Conservation (phyloP, 106 monocot species). For the Chionographis japonica region DNA sequence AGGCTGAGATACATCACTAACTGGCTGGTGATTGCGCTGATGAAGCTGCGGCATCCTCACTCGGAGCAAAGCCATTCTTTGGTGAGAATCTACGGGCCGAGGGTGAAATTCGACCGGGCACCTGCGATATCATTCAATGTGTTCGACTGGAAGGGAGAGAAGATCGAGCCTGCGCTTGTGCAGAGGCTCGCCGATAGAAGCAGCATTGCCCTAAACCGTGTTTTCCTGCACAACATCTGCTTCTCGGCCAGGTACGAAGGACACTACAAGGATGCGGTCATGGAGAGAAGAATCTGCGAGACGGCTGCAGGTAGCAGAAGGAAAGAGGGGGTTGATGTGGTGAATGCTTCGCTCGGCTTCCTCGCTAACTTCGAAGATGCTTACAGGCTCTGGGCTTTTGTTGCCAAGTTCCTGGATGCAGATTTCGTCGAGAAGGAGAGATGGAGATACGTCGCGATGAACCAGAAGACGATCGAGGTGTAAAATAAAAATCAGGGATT, state of each 20-base stretch:
- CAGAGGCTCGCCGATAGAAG: constrained; percentile 84
- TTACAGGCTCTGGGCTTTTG: constrained; percentile 74
- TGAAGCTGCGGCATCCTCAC: constrained; percentile 61
- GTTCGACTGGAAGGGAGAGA: constrained; percentile 87
- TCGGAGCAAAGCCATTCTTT: constrained; percentile 29
- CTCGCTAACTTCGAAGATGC: constrained; percentile 70
- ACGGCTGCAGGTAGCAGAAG: constrained; percentile 4
- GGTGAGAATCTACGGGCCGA: constrained; percentile 66
- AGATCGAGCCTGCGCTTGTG: constrained; percentile 59
- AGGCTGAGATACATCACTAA: constrained; percentile 69
- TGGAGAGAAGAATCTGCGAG: constrained; percentile 32
- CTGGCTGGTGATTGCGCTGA: constrained; percentile 65
- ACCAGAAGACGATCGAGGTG: constrained; percentile 77
- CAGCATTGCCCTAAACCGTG: constrained; percentile 59
- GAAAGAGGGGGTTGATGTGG: constrained; percentile 47
- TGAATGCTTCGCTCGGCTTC: constrained; percentile 69
- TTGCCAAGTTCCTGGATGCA: constrained; percentile 80
- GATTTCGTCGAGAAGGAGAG: constrained; percentile 91
- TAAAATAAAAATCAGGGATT: constrained; percentile 8
- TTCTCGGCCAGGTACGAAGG: constrained; percentile 52
- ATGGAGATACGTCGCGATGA: constrained; percentile 81
- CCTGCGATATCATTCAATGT: constrained; percentile 78
- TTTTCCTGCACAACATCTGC: constrained; percentile 53
- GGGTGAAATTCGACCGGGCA: constrained; percentile 66
- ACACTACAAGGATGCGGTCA: constrained; percentile 18